Evolutionary conservation across 352 stramenopile genomes (phyloP).

Genomic region (Phytopythium chamaehyphon): DNA sequence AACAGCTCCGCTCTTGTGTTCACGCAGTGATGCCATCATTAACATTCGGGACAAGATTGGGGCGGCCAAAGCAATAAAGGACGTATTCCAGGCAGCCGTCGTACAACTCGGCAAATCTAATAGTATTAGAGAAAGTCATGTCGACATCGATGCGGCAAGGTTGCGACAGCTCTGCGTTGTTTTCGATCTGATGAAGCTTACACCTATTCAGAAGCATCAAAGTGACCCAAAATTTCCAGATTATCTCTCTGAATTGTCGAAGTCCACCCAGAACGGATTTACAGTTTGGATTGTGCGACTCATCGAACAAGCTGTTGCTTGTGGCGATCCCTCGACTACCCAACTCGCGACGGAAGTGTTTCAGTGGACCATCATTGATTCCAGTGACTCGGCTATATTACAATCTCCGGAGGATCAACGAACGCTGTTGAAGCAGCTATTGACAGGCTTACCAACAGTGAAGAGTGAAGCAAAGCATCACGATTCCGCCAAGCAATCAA

Average conservation of each 20-base stretch:
- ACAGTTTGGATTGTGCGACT: background rate
- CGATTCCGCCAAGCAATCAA: too few relatives aligned
- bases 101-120: background rate
- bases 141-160: conserved; percentile 26
- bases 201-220: conserved; percentile 5
- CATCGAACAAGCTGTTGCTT: too few relatives aligned
- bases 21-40: conserved; percentile 28
- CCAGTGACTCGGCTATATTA: too few relatives aligned
- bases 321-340: too few relatives aligned
- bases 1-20: conserved; percentile 40
- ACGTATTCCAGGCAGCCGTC: conserved; percentile 7
- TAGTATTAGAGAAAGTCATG: background rate
- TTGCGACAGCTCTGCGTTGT: conserved; percentile 34
- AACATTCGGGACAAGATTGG: conserved; percentile 18
- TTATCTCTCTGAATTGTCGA: background rate
- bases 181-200: conserved; percentile 17
- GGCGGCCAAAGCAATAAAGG: conserved; percentile 5
- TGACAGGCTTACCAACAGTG: too few relatives aligned
- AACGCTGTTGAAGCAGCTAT: too few relatives aligned
- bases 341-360: too few relatives aligned
- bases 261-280: conserved; percentile 11
- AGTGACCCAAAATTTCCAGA: background rate
- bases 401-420: too few relatives aligned
- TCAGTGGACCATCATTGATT: too few relatives aligned
- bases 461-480: too few relatives aligned